Percentiles rank a stretch among this genome's conserved stretches.
phyloP scores from a whole-genome alignment of 108 stramenopile species.

The Cyclostephanos tholiformis region DNA sequence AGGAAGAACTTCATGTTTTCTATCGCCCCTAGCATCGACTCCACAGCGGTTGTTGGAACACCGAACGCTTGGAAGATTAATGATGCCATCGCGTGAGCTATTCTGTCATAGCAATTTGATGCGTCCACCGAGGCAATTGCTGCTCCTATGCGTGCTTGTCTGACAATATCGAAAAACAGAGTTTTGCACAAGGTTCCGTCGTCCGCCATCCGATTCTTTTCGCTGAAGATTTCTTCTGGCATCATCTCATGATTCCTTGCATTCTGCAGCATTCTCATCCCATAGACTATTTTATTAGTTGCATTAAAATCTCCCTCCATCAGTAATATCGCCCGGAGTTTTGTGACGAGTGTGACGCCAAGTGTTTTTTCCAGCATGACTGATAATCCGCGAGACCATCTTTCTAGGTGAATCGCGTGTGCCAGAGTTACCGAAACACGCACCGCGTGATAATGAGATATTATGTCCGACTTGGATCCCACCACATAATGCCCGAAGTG shows the following conservation, averaged over 20 bases:
- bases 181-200: not conserved
- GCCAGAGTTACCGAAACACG: not conserved
- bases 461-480: not conserved
- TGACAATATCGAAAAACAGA: not conserved
- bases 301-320: slow-evolving; percentile 20
- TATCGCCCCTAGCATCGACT: slow-evolving; percentile 12
- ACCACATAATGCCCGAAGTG: slow-evolving; percentile 10
- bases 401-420: no score
- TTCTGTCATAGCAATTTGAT: slow-evolving; percentile 18
- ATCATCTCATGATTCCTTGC: slow-evolving; percentile 2
- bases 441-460: slow-evolving; percentile 3
- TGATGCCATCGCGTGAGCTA: not conserved
- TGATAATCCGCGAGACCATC: slow-evolving; percentile 6
- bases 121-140: slow-evolving; percentile 18
- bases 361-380: slow-evolving; percentile 3
- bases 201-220: slow-evolving; percentile 4
- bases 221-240: slow-evolving; percentile 30
- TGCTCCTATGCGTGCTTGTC: not conserved
- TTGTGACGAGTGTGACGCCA: not conserved
- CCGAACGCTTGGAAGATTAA: slow-evolving; percentile 9
- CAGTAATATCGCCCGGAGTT: slow-evolving; percentile 3
- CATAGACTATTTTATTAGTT: not conserved
- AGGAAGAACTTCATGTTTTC: slow-evolving; percentile 25
- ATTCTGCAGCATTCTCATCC: slow-evolving; percentile 7
- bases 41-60: not conserved